Base-by-base conservation (phyloP, 208 protist genomes). In the Crithidia acanthocephali region DNA sequence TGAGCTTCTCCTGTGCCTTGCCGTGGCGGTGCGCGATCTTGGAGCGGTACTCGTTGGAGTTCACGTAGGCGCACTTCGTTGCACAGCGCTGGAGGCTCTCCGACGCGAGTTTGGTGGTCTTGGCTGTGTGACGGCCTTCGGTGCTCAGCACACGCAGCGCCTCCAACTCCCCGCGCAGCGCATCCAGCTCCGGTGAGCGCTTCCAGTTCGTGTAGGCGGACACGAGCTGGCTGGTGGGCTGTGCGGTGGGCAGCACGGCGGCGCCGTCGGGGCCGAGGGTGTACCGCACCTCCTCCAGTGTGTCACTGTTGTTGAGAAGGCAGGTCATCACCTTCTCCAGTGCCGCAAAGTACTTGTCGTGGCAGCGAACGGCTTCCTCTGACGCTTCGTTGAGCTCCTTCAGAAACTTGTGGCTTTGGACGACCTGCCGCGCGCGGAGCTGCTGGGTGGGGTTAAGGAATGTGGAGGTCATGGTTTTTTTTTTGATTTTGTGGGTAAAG, bases 311-410 rank as follows among this genome's bases (percentile, higher is more conserved):
- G 32, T 53, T 52, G 16, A 52, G 53, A 4, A 70, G 44, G 40
- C 51, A 33, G 27, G n/a, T 9, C 50, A 69, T 48, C 16, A 48
- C 51, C 16, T 50, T 69, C 13, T 60, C 37, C 23, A 69, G 25
- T 15, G 64, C 18, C 13, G 51, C 51, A 16, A 59, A 27, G 51
- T 60, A 60, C 25, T 50, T 30, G 50, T 59, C 51, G 51, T 69
- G 51, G 64, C 42, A 60, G 7, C 15, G 27, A 33, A 68, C 40
- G 11, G 64, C 40, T 47, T 70, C 53, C n/a, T 40, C 53, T 16
- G 65, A 52, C 20, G 65, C 42, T 25, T 48, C 25, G 52, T 35
- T 25, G 16, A 70, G 37, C 18, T n/a, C 30, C 30, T 48, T 55
- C 20, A 61, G 51, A 25, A n/a, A 22, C 25, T 48, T 40, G 65